These are phyloP conservation scores for Ceratocystis harringtonii DNA, from an alignment of 2,329 filamentous ascomycete genomes.

Conservation along the genomic window DNA sequence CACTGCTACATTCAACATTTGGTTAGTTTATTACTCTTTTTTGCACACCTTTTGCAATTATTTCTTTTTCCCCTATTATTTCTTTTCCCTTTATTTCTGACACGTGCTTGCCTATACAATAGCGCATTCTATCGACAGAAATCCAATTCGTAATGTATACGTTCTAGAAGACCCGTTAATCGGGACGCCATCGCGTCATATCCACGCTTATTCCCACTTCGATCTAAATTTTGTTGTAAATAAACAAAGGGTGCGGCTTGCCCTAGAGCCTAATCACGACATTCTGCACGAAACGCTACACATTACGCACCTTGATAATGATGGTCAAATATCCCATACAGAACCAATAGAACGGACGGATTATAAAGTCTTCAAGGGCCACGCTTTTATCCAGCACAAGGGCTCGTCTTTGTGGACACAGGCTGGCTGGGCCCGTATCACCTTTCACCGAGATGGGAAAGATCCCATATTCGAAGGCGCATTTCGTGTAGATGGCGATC, in stretches of 20 bases:
- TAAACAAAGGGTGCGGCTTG: slow-evolving; percentile 58
- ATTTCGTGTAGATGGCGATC: slow-evolving; percentile 65
- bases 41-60: too few species aligned
- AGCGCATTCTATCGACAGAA: slow-evolving; percentile 60
- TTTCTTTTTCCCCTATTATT: neutral
- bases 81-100: neutral
- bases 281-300: slow-evolving; percentile 63
- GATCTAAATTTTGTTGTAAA: slow-evolving; percentile 69
- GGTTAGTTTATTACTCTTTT: slow-evolving; percentile 8
- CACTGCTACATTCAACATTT: slow-evolving; percentile 12
- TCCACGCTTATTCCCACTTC: slow-evolving; percentile 70
- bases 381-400: slow-evolving; percentile 51
- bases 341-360: slow-evolving; percentile 56
- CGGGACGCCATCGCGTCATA: slow-evolving; percentile 60
- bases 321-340: slow-evolving; percentile 52
- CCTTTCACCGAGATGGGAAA: slow-evolving; percentile 59
- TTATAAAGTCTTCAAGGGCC: slow-evolving; percentile 74
- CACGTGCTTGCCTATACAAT: slow-evolving; percentile 16
- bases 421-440: slow-evolving; percentile 76
- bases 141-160: slow-evolving; percentile 60
- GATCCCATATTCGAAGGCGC: slow-evolving; percentile 78
- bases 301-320: slow-evolving; percentile 53
- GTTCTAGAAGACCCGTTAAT: slow-evolving; percentile 61
- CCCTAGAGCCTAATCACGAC: slow-evolving; percentile 81
- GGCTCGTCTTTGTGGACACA: slow-evolving; percentile 54